These are phyloP conservation scores for Cruciata laevipes DNA, from an alignment of 257 asterid genomes.

Conservation along the genomic window DNA sequence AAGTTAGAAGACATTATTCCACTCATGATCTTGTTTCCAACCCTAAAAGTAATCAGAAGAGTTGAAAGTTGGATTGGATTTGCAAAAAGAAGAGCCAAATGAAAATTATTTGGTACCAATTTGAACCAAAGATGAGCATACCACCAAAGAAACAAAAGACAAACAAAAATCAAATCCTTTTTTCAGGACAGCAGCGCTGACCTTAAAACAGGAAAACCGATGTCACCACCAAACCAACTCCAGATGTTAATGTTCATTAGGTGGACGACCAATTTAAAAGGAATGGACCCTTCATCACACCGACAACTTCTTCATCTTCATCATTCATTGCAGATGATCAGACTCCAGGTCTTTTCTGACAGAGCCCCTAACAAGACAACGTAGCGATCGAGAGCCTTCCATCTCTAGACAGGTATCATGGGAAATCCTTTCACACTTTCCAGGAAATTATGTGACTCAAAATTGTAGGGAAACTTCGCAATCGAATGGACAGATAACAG, in stretches of 20 bases:
- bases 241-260: not conserved
- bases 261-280: not conserved
- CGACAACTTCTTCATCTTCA: not conserved
- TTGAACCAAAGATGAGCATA: not conserved
- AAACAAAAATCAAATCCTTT: not conserved
- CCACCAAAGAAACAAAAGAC: not conserved
- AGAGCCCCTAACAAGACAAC: not conserved
- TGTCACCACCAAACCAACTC: not conserved
- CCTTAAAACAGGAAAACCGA: not conserved
- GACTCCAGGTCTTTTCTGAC: not conserved
- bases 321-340: not conserved
- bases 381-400: not conserved
- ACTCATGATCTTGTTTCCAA: not conserved
- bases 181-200: slow-evolving; percentile 1
- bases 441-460: not conserved
- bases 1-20: not conserved
- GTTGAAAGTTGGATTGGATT: not conserved
- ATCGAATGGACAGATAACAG: not conserved
- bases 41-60: not conserved
- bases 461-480: not conserved
- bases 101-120: not conserved
- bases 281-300: not conserved
- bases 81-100: not conserved
- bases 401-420: not conserved
- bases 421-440: not conserved